Base-by-base conservation (phyloP, 164 flowering plant genomes). In the Dillenia turbinata region DNA sequence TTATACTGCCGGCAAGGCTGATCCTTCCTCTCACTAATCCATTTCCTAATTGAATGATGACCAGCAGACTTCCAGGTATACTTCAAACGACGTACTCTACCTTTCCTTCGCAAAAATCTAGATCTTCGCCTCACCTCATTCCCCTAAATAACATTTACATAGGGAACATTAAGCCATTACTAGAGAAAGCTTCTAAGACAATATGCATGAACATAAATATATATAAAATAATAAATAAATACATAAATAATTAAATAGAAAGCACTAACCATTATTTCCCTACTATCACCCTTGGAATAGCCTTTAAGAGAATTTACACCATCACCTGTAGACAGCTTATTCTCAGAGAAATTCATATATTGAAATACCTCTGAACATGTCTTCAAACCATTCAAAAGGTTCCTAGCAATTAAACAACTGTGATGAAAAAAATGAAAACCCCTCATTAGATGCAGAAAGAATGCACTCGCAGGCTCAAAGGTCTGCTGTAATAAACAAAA, bases 61-160 rank as follows among this genome's bases (percentile, higher is more conserved):
- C 87, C 96, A 77, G 98, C 88, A 78, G 96, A 86, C 60, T 95
- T 95, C 96, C 96, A 90, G 24, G 88, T 83, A 68, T 95, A 92
- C 73, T 95, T 95, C 76, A 95, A 77, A 1, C 99, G 92, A 49
- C 99, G 99, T 63, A 92, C 97, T 76, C 77, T 85, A 65, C 99
- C 99, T 73, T 82, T 84, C 63, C 99, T 84, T 26, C 98, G 92
- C 60, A 95, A 72, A 75, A 85, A 95, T 70, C 85, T 82, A 75
- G 97, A 92, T 68, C 97, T 87, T 68, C 96, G 83, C 64, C 91
- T 77, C 14, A 75, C 79, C 56, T 78, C 82, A 73, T 67, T 78
- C 43, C 92, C 90, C 99, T 95, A 67, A 59, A 71, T 54, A 48
- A 19, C 12, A 58, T 54, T 58, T 22, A 51, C 57, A 44, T 16